Evolutionary conservation across 192 early-diverging fungal genomes (phyloP).

Genomic region (Entomortierella parvispora): DNA sequence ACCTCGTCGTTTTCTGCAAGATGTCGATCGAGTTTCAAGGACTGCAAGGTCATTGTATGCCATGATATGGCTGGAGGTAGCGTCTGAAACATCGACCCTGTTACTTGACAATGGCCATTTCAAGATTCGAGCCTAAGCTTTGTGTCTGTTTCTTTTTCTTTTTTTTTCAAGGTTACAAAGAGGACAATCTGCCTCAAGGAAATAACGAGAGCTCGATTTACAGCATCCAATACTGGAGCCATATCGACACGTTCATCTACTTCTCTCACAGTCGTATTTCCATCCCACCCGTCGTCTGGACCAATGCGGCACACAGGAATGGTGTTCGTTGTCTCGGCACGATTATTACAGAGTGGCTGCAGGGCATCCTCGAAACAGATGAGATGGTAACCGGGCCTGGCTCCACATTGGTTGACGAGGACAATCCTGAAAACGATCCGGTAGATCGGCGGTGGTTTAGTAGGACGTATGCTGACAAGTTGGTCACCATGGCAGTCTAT

Average conservation of each 20-base stretch:
- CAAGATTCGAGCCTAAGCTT: background rate
- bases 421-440: background rate
- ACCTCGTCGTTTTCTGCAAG: background rate
- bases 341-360: conserved; percentile 68
- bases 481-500: conserved; percentile 67
- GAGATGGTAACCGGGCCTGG: conserved; percentile 64
- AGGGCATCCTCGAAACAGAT: conserved; percentile 60
- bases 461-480: conserved; percentile 63
- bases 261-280: conserved; percentile 68
- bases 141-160: background rate
- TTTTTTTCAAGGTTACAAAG: conserved; percentile 55
- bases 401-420: conserved; percentile 5
- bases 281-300: conserved; percentile 72
- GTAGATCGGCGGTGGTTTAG: conserved; percentile 56
- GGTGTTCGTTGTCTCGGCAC: conserved; percentile 67
- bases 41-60: conserved; percentile 57
- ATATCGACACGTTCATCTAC: conserved; percentile 72
- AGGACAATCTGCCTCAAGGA: conserved; percentile 60
- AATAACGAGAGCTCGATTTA: conserved; percentile 58
- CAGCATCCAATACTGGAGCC: conserved; percentile 68
- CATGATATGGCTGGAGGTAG: conserved; percentile 75
- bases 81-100: background rate
- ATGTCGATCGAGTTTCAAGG: background rate
- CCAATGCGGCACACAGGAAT: conserved; percentile 70
- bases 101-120: background rate